Conservation (phyloP, 2,329 filamentous ascomycete species). For the Penicillium paneum region DNA sequence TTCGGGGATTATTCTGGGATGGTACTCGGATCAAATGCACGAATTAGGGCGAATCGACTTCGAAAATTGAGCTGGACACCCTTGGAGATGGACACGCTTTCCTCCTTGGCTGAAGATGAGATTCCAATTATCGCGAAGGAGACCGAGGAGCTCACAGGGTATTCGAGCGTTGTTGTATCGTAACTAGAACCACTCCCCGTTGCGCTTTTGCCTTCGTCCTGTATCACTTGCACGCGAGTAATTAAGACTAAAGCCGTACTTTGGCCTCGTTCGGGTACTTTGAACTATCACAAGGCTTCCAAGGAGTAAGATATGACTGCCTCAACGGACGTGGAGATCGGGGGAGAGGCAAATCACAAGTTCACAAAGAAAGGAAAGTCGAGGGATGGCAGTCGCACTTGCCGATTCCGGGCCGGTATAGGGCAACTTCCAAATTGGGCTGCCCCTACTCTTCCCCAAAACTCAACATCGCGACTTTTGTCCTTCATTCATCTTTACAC, state of each 20-base stretch:
- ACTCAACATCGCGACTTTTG: background rate
- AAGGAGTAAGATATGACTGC: background rate
- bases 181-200: background rate
- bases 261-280: background rate
- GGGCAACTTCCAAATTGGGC: constrained; percentile 10
- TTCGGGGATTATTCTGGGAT: background rate
- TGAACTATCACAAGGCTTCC: background rate
- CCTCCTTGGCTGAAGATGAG: constrained; percentile 4
- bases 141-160: constrained; percentile 1
- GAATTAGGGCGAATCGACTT: constrained; percentile 1
- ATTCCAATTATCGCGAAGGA: constrained; percentile 7
- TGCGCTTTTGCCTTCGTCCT: background rate
- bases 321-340: too few relatives aligned
- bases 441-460: background rate
- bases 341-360: background rate
- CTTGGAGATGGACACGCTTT: constrained; percentile 2
- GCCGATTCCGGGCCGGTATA: constrained; percentile 24
- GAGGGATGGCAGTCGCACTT: background rate
- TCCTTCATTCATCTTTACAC: background rate
- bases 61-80: constrained; percentile 9
- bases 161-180: constrained; percentile 1
- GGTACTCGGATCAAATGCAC: constrained; percentile 6
- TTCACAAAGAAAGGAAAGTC: background rate
- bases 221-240: background rate
- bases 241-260: background rate